Evolutionary conservation across 2,329 filamentous ascomycete species (phyloP), one percentile per base, ranked within the genome.

Genomic region (Fusarium illudens): DNA sequence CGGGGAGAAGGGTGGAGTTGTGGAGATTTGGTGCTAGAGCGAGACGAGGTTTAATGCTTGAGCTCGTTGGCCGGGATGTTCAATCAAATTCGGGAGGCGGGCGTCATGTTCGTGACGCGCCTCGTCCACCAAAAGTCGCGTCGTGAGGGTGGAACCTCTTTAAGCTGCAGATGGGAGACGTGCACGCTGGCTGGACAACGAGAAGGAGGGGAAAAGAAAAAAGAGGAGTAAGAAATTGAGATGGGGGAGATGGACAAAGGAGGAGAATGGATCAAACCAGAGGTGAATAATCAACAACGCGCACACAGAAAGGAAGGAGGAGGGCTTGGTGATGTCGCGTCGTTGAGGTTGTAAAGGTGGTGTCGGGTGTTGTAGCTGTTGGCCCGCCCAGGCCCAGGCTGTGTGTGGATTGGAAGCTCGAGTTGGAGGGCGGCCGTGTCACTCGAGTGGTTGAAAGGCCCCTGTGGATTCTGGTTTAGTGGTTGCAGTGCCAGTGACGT

Each of bases 81-180:
- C 25, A 27, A 68, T 77, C 71, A 75, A 77, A 78, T 69, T 73
- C 60, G 71, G 71, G 75, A 76, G 77, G 76, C 76, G 66, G 78
- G 78, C 74, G 75, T 76, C 75, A 78, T 79, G 73, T 74, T 77
- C 78, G 77, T 80, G 78, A 80, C 77, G 76, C 77, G 77, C 75
- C 70, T 64, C 60, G 56, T 51, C 64, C 65, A 58, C 62, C 65
- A 65, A 68, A 46, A 73, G 72, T 77, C 77, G 77, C 75, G 76
- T 77, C 71, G 64, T 75, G 65, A 57, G 64, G 64, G 75, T 75
- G 73, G 70, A 68, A 59, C 60, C 42, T 19, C 51, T 27, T 25
- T 63, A 62, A 65, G 69, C 68, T 74, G 73, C 62, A 72, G 68
- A 56, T 60, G 57, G 49, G 19, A 58, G 48, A 54, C 36, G 37